Evolutionary conservation across 192 early-diverging fungal species (phyloP), one percentile per base, ranked within the genome.

Genomic region (Haplosporangium gracile): DNA sequence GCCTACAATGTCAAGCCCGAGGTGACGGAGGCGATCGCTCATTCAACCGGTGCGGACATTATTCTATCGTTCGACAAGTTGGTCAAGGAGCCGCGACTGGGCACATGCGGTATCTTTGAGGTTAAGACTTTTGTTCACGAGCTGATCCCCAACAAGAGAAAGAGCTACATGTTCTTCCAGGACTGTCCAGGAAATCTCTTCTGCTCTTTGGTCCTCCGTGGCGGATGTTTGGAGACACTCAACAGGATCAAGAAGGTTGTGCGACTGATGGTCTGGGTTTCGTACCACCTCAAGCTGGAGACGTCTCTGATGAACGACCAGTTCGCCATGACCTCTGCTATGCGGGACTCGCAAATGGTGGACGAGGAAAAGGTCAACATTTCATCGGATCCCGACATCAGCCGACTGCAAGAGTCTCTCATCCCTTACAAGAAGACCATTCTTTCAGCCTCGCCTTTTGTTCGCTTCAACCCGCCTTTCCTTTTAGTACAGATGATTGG

Each of bases 221-320:
- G 98, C n/a, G 97, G 91, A 8, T 90, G 90, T 18, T 76, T 93
- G 39, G 89, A 92, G 36, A 83, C 85, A 20, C 90, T 99, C 69
- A 89, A 84, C 49, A 89, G 92, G 26, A 92, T 98, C 72, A 99
- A 99, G 80, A 92, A 93, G 68, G 91, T 99, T 4, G 91, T 96
- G 20, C 92, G 95, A 40, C 88, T 99, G 24, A 94, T 97, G 88
- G 93, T 96, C 11, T 95, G 95, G 83, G 94, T 97, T 13, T 94
- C 96, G 0, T 96, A 98, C 85, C 98, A 96, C 81, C 92, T 98
- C 40, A 92, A 95, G 76, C 91, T 99, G 34, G 98, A 99, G 85
- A 93, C 94, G 4, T 92, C 92, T 32, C 83, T 99, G 9, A 88
- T 97, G 51, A 87, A 88, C 24, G 95, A 98, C 79, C 91, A 97